Evolutionary conservation across 2,329 filamentous ascomycete genomes (phyloP).

Genomic region (Fusarium cicatricum): DNA sequence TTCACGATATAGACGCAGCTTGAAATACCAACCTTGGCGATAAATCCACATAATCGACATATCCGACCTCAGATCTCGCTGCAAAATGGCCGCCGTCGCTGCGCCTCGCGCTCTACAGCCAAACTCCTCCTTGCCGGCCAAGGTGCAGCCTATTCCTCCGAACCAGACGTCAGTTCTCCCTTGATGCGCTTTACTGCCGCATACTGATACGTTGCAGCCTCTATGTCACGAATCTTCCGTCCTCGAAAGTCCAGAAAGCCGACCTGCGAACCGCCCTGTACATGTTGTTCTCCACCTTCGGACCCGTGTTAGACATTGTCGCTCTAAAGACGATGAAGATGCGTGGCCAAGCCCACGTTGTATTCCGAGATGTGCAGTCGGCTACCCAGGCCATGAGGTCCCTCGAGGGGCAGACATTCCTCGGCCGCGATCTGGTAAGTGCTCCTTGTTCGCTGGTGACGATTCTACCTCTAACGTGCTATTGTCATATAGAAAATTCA

Average conservation of each 20-base stretch:
- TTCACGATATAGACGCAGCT: background rate
- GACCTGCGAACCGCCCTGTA: conserved; percentile 90
- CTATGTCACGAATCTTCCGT: conserved; percentile 86
- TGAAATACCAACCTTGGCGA: background rate
- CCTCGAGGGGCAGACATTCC: conserved; percentile 84
- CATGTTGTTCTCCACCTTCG: conserved; percentile 93
- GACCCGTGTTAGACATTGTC: conserved; percentile 89
- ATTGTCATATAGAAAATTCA: conserved; percentile 74
- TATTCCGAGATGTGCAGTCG: conserved; percentile 89
- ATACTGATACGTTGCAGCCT: conserved; percentile 62
- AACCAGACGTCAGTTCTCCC: conserved; percentile 74
- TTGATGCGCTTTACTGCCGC: background rate
- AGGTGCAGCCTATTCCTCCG: conserved; percentile 66
- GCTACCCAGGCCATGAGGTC: conserved; percentile 93
- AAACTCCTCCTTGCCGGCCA: conserved; percentile 56
- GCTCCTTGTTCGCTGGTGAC: background rate
- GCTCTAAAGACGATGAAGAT: conserved; percentile 89
- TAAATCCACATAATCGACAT: background rate
- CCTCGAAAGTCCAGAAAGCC: conserved; percentile 87
- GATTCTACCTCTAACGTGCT: conserved; percentile 9
- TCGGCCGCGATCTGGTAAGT: conserved; percentile 84
- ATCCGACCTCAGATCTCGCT: background rate
- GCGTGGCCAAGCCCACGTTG: conserved; percentile 94
- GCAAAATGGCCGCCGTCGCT: conserved; percentile 48
- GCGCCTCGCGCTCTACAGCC: conserved; percentile 51